Evolutionary conservation across 2,329 filamentous ascomycete genomes (phyloP), one percentile per base, ranked within the genome.

Genomic region (Xylaria sp.): DNA sequence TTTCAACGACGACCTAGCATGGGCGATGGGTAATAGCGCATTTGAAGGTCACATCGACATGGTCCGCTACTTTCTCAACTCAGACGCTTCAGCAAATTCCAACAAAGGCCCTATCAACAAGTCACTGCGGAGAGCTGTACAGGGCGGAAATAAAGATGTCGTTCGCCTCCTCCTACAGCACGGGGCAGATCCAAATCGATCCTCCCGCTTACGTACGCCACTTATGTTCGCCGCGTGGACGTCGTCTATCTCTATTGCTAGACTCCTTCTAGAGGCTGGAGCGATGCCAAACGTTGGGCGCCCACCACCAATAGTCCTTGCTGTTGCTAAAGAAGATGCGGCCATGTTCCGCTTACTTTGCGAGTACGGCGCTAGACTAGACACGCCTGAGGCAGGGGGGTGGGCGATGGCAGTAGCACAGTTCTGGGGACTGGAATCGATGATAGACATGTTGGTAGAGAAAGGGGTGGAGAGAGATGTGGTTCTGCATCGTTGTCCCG

Each of bases 371-470:
- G 69, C 71, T 3, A 65, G 11, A 27, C 61, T 72, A 8, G 62
- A 72, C 21, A 71, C 65, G 0, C 67, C 71, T 0, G 71, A 72
- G 27, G 67, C 65, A 0, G 71, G 71, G 2, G 64, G 57, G 34
- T 72, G 67, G 71, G 69, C 71, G 4, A 69, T 71, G 71, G 57
- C 61, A 0, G 11, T 72, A n/a, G 71, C 71, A 2, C 34, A 42
- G 21, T 24, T 56, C 19, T 27, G 34, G 54, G 54, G 36, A 0
- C 42, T 36, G 3, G 56, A 59, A 19, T 59, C 56, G 24, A 59
- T 59, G 56, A 47, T 59, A 48, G 56, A 59, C 8, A 17, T 59
- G 17, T 47, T 59, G 9, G 39, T 59, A 34, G 21, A 59, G n/a
- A 32, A 59, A 47, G 55, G 55, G 21, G 42, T 48, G 24, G 56